These are phyloP conservation scores for Hirsutella thompsonii DNA, from an alignment of 2,329 filamentous ascomycete species.

Conservation along the genomic window DNA sequence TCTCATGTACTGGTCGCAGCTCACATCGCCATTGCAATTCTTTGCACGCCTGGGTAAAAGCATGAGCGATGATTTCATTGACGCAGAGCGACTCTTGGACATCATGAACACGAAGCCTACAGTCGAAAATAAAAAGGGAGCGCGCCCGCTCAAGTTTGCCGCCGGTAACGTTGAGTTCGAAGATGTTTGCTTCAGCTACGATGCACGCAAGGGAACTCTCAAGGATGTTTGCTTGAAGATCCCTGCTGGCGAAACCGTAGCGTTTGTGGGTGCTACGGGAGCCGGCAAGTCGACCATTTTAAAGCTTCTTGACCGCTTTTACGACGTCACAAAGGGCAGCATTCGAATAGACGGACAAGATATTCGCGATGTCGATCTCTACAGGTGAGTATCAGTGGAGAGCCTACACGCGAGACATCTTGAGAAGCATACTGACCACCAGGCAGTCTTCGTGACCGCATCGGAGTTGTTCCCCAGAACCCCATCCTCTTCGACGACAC, in stretches of 20 bases:
- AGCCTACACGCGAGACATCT: background rate
- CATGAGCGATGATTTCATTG: conserved; percentile 42
- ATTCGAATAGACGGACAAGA: conserved; percentile 45
- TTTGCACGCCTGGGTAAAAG: conserved; percentile 46
- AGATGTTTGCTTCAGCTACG: conserved; percentile 44
- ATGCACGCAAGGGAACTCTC: conserved; percentile 44
- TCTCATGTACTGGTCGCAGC: conserved; percentile 61
- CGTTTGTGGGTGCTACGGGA: conserved; percentile 47
- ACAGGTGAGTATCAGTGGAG: conserved; percentile 19
- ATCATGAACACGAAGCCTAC: conserved; percentile 46
- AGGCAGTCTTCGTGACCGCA: conserved; percentile 34
- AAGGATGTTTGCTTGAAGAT: conserved; percentile 38
- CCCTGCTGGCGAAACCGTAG: conserved; percentile 38
- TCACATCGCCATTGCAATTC: conserved; percentile 58
- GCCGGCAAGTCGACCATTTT: conserved; percentile 46
- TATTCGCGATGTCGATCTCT: conserved; percentile 38
- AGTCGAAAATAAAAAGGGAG: conserved; percentile 37
- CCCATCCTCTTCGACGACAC: conserved; percentile 45
- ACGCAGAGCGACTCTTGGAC: conserved; percentile 43
- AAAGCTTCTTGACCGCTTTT: conserved; percentile 46
- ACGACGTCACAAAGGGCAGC: conserved; percentile 38
- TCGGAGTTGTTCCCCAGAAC: conserved; percentile 43
- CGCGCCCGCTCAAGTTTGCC: conserved; percentile 34
- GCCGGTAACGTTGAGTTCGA: conserved; percentile 42
- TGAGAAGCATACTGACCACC: background rate